phyloP scores from a whole-genome alignment of 2,329 filamentous ascomycete species.

The Aaosphaeria arxii region DNA sequence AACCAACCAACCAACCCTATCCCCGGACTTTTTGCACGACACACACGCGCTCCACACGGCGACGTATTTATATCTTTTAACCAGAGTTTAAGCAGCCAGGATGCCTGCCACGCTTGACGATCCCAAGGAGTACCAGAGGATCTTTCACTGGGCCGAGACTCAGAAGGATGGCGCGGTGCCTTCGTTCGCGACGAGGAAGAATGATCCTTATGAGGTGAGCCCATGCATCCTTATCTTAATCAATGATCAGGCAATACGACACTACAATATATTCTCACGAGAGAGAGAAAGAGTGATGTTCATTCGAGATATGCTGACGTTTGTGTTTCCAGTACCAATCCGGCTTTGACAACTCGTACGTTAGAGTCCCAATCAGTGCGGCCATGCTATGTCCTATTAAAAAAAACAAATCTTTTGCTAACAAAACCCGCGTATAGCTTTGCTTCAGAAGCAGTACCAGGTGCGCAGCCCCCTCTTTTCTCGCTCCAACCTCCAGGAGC shows the following conservation, averaged over 20 bases:
- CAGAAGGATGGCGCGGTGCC: slow-evolving; percentile 56
- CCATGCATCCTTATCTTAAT: neutral
- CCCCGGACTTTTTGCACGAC: too few species aligned
- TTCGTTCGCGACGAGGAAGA: slow-evolving; percentile 53
- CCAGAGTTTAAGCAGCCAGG: neutral
- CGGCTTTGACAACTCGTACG: slow-evolving; percentile 53
- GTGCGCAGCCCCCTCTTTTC: slow-evolving; percentile 9
- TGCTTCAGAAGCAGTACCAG: slow-evolving; percentile 46
- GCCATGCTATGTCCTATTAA: too few species aligned
- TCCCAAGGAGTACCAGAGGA: slow-evolving; percentile 37
- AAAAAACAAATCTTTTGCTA: too few species aligned
- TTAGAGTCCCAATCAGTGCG: neutral
- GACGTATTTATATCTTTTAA: neutral
- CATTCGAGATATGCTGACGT: slow-evolving; percentile 3
- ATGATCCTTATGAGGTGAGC: slow-evolving; percentile 52
- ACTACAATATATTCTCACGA: neutral
- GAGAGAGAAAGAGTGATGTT: neutral
- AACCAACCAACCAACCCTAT: too few species aligned
- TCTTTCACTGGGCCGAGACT: slow-evolving; percentile 56
- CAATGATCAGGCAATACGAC: neutral
- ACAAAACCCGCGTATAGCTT: slow-evolving; percentile 22
- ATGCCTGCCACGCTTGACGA: slow-evolving; percentile 21
- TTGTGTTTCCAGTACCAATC: slow-evolving; percentile 48
- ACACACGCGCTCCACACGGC: too few species aligned
- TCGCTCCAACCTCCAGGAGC: neutral